Conservation (phyloP, 345 rosid species). For the Trapa incisa region DNA sequence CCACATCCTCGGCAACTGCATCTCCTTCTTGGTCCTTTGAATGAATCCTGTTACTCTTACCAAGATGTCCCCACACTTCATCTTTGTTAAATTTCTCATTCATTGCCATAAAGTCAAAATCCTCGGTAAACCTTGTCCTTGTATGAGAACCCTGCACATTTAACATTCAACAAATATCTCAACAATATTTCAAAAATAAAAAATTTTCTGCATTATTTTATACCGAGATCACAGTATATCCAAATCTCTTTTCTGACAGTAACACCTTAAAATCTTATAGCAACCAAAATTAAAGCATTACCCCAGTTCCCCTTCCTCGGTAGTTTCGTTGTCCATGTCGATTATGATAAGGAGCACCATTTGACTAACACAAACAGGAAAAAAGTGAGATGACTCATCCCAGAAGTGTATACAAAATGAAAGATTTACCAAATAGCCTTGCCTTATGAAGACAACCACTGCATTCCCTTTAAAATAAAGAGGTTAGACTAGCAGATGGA, state of each 20-base stretch:
- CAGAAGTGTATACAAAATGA: not conserved
- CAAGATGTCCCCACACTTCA: conserved; percentile 95
- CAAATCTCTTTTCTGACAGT: no score
- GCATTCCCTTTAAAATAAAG: not conserved
- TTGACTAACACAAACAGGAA: conserved; percentile 24
- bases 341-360: conserved; percentile 45
- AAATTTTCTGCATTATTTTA: no score
- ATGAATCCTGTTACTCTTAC: conserved; percentile 43
- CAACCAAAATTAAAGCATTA: conserved; percentile 14
- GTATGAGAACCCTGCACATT: conserved; percentile 32
- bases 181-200: not conserved
- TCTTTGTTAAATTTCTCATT: conserved; percentile 93
- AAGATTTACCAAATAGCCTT: not conserved
- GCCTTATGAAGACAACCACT: not conserved
- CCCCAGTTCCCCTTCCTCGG: conserved; percentile 91
- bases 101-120: conserved; percentile 85
- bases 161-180: not conserved
- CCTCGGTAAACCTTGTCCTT: conserved; percentile 67
- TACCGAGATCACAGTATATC: no score
- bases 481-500: not conserved
- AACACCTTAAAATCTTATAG: not conserved
- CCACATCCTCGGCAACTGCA: conserved; percentile 34
- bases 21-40: conserved; percentile 23
- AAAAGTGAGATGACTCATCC: not conserved
- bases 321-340: conserved; percentile 56